Evolutionary conservation across 495 filamentous ascomycete species (phyloP), one percentile per base, ranked within the genome.

Genomic region (Talaromyces thailandensis): DNA sequence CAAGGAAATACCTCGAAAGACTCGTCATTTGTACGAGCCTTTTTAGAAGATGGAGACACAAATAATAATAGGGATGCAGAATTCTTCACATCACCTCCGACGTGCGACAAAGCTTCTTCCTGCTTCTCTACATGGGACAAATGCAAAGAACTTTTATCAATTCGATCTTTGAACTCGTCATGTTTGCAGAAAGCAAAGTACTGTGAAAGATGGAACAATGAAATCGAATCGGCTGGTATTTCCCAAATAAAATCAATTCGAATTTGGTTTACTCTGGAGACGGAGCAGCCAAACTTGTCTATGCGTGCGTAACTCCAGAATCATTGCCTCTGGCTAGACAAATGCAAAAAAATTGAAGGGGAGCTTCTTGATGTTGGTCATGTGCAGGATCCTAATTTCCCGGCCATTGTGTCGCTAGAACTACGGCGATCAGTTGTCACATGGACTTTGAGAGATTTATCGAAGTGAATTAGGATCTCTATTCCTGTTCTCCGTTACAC

Each of bases 341-440:
- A 23, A 71, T 88, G 58, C 79, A 82, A 63, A 67, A n/a, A 67
- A 31, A 67, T 84, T 21, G 79, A 85, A 59, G 60, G 66, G 11
- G 78, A 82, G 51, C 77, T 91, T n/a, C 68, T 91, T 43, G 82
- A 79, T 69, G 73, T 88, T 11, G 71, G 77, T 21, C 86, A 91
- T 68, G 75, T 90, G 56, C 79, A 83, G 24, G 87, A 91, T 64
- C 88, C 87, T 0, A 86, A 86, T 0, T 92, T 91, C 66, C 79
- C 84, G 26, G 87, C 88, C 5, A 92, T 91, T 75, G 86, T 88
- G 0, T 80, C 89, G n/a, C 72, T 91, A 58, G 88, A 91, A 67
- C 84, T 93, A 8, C 81, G 86, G 61, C 84, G 82, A 24, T 82
- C 82, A 53, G 79, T 90, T 59, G 75, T 92, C 9, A 16, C 35